Conservation (phyloP, 78 protist species). For the Dictyostelium purpureum region DNA sequence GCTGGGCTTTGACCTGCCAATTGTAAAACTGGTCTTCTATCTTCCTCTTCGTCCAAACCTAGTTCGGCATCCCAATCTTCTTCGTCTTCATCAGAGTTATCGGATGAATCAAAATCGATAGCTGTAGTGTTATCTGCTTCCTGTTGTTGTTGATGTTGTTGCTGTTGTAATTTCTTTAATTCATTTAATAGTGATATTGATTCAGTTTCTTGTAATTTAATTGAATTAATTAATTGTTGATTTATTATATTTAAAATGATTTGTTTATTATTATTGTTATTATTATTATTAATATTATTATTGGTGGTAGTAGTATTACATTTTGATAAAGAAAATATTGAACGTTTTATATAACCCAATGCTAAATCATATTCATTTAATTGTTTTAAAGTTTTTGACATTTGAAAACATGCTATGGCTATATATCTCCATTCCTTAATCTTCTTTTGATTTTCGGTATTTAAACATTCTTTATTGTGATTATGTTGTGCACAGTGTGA, state of each 20-base stretch:
- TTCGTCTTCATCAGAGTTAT: conserved; percentile 41
- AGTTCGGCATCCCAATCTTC: conserved; percentile 84
- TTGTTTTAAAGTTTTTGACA: conserved; percentile 57
- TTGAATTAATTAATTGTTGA: conserved; percentile 8
- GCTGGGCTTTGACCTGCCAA: conserved; percentile 61
- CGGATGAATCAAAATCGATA: neutral
- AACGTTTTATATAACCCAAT: neutral
- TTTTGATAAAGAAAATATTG: neutral
- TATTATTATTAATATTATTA: neutral
- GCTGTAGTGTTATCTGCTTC: conserved; percentile 11
- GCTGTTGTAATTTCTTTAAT: neutral
- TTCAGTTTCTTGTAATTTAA: neutral
- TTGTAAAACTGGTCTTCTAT: conserved; percentile 61
- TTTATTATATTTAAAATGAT: too few species aligned
- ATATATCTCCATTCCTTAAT: conserved; percentile 20
- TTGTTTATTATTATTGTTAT: neutral
- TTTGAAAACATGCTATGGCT: conserved; percentile 43
- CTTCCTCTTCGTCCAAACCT: conserved; percentile 68
- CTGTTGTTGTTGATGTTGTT: neutral
- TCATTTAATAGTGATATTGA: neutral
- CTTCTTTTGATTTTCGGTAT: neutral
- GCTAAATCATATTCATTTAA: conserved; percentile 40
- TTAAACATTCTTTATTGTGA: conserved; percentile 39
- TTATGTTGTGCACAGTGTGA: conserved; percentile 12
- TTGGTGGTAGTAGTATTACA: neutral